phyloP scores from a whole-genome alignment of 108 stramenopile genomes.

The Pseudonitzschia delicatissima region DNA sequence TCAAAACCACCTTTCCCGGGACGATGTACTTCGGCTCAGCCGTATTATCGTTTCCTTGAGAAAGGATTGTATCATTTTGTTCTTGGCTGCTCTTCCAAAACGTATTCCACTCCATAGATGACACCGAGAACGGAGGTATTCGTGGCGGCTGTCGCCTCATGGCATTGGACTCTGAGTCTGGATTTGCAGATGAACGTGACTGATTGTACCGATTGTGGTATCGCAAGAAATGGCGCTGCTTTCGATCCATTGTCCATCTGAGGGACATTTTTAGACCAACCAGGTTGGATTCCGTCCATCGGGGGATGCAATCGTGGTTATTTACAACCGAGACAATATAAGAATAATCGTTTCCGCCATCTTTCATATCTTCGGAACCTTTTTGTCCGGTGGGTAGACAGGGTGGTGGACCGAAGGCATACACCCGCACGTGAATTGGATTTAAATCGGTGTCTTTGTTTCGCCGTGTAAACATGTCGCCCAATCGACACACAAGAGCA shows the following conservation, averaged over 20 bases:
- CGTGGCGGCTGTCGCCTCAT: not conserved
- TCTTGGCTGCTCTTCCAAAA: not conserved
- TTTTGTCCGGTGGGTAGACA: slow-evolving; percentile 19
- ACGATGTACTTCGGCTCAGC: slow-evolving; percentile 21
- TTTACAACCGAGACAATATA: slow-evolving; percentile 47
- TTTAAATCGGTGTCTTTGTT: not conserved
- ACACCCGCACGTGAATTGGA: slow-evolving; percentile 31
- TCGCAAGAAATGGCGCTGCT: not conserved
- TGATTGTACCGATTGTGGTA: not conserved
- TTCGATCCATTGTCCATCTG: not conserved
- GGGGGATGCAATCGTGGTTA: slow-evolving; percentile 46
- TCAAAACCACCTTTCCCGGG: slow-evolving; percentile 34
- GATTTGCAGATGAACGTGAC: not conserved
- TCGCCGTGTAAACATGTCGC: slow-evolving; percentile 6
- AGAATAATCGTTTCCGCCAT: not conserved
- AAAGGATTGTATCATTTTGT: not conserved
- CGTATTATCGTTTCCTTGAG: no score
- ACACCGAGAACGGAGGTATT: not conserved
- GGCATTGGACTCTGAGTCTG: no score
- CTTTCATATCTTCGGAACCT: not conserved
- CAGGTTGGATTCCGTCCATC: slow-evolving; percentile 31
- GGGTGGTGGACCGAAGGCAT: slow-evolving; percentile 54
- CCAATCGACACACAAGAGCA: slow-evolving; percentile 34
- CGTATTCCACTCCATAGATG: not conserved
- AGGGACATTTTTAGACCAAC: slow-evolving; percentile 20